phyloP scores from a whole-genome alignment of 1,284 basidiomycete species.

The Hymenochaete sp. region DNA sequence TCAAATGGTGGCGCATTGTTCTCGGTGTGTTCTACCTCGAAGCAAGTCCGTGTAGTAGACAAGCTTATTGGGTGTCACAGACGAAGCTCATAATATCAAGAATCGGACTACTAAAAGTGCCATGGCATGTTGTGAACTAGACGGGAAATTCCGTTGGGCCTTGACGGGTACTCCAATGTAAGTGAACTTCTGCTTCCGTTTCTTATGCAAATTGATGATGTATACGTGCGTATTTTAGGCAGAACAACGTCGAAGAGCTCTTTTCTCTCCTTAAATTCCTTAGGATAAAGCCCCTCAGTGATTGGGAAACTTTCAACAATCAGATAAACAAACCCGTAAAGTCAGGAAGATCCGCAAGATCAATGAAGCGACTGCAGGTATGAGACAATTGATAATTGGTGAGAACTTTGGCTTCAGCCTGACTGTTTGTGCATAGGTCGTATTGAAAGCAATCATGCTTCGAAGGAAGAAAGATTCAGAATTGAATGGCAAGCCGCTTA shows the following conservation, averaged over 20 bases:
- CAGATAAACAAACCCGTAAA: slow-evolving; percentile 80
- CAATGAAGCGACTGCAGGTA: slow-evolving; percentile 81
- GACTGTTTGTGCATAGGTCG: slow-evolving; percentile 39
- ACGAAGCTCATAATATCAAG: slow-evolving; percentile 98
- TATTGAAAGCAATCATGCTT: slow-evolving; percentile 85
- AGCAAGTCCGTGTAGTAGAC: slow-evolving; percentile 16
- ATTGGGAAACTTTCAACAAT: slow-evolving; percentile 71
- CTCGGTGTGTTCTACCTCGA: slow-evolving; percentile 46
- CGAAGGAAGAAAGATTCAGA: slow-evolving; percentile 79
- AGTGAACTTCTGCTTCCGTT: slow-evolving; percentile 25
- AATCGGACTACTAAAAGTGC: slow-evolving; percentile 80
- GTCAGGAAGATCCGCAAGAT: slow-evolving; percentile 53
- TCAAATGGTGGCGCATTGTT: slow-evolving; percentile 82
- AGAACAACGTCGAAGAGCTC: slow-evolving; percentile 87
- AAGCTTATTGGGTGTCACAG: slow-evolving; percentile 31
- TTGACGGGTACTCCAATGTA: slow-evolving; percentile 86
- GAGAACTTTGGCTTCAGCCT: not conserved
- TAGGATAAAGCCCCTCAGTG: slow-evolving; percentile 73
- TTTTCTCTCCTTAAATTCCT: slow-evolving; percentile 88
- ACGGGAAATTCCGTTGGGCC: slow-evolving; percentile 81
- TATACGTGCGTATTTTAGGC: slow-evolving; percentile 29
- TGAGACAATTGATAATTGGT: slow-evolving; percentile 19
- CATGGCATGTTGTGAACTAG: slow-evolving; percentile 72
- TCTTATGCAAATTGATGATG: no score
- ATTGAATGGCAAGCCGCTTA: slow-evolving; percentile 80